These are phyloP conservation scores for Grammothele lineata DNA, from an alignment of 768 basidiomycete genomes.

Conservation along the genomic window DNA sequence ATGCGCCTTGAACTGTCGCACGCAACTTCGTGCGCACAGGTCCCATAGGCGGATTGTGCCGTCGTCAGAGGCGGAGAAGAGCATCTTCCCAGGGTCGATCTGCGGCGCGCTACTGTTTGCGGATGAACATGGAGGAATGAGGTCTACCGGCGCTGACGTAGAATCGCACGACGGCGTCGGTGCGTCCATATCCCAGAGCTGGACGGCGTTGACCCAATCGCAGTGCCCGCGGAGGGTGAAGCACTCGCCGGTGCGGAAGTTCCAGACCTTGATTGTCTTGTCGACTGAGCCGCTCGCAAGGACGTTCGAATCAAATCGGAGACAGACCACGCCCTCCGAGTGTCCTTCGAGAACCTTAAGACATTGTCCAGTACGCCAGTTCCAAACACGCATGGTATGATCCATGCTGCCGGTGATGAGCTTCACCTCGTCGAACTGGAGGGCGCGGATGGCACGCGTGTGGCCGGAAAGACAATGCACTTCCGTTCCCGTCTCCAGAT, in stretches of 20 bases:
- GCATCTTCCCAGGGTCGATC: slow-evolving; percentile 85
- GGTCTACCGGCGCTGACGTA: background rate
- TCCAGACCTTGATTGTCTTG: slow-evolving; percentile 93
- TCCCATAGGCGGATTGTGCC: slow-evolving; percentile 95
- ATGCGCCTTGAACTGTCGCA: slow-evolving; percentile 84
- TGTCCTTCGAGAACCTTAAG: slow-evolving; percentile 88
- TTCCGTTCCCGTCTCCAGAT: slow-evolving; percentile 85
- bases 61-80: slow-evolving; percentile 97
- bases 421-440: slow-evolving; percentile 95
- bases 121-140: background rate
- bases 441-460: slow-evolving; percentile 82
- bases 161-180: slow-evolving; percentile 19
- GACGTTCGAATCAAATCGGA: slow-evolving; percentile 88
- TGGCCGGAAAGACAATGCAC: slow-evolving; percentile 86
- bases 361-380: slow-evolving; percentile 88
- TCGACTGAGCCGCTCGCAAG: slow-evolving; percentile 93
- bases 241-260: slow-evolving; percentile 85
- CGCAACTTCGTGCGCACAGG: slow-evolving; percentile 70
- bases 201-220: slow-evolving; percentile 96
- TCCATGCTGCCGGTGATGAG: slow-evolving; percentile 98
- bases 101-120: slow-evolving; percentile 28
- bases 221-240: slow-evolving; percentile 90
- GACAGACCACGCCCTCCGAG: slow-evolving; percentile 84
- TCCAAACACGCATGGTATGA: slow-evolving; percentile 91
- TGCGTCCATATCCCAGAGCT: slow-evolving; percentile 76